phyloP scores from a whole-genome alignment of 768 basidiomycete species.

The Collybiopsis luxurians region DNA sequence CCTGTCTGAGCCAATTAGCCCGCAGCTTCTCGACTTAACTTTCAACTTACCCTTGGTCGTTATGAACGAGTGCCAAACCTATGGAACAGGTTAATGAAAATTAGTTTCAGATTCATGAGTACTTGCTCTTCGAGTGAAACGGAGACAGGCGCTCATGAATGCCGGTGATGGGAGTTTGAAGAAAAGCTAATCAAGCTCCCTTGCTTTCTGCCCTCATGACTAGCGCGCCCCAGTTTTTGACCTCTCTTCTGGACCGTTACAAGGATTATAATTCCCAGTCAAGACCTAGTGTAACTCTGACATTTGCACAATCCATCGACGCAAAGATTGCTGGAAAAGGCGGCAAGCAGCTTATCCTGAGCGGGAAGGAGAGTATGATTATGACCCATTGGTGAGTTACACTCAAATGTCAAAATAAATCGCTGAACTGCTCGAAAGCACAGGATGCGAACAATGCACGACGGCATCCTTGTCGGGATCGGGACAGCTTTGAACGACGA shows the following conservation, averaged over 20 bases:
- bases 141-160: conserved; percentile 7
- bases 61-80: conserved; percentile 9
- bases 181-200: neutral
- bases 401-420: neutral
- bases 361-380: conserved; percentile 81
- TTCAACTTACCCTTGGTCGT: neutral
- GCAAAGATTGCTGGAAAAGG: conserved; percentile 79
- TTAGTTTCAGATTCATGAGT: neutral
- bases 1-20: conserved; percentile 7
- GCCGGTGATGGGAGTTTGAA: neutral
- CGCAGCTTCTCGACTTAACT: neutral
- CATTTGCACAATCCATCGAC: conserved; percentile 86
- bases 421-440: conserved; percentile 8
- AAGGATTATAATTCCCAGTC: neutral
- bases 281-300: conserved; percentile 70
- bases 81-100: neutral
- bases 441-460: conserved; percentile 92
- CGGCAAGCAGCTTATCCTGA: conserved; percentile 76
- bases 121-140: conserved; percentile 8
- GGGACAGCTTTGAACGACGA: conserved; percentile 90
- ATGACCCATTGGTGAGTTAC: conserved; percentile 90
- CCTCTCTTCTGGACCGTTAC: conserved; percentile 2
- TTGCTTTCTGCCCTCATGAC: neutral
- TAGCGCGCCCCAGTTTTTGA: neutral
- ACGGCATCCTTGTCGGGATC: conserved; percentile 88